phyloP scores from a whole-genome alignment of 441 rosid species.

The Gossypium davidsonii region DNA sequence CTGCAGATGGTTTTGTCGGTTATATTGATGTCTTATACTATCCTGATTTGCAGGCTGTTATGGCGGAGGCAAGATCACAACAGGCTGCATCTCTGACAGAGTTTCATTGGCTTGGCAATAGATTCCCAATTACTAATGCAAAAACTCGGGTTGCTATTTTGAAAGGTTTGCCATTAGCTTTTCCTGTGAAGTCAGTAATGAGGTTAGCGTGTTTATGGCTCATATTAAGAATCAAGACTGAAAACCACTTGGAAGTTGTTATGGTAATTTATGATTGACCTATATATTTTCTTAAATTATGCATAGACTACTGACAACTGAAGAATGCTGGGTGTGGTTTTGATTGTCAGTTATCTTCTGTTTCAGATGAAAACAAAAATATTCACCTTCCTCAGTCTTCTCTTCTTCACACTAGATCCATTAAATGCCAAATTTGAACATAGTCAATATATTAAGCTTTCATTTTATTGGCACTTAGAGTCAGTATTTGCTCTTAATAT shows the following conservation, averaged over 20 bases:
- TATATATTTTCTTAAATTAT: background rate
- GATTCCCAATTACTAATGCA: constrained; percentile 85
- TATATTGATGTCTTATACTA: background rate
- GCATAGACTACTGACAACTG: background rate
- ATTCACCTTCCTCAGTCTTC: background rate
- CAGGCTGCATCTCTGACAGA: constrained; percentile 88
- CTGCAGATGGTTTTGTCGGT: background rate
- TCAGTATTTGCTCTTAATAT: background rate
- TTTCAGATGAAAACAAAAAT: background rate
- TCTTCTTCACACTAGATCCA: background rate
- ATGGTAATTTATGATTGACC: background rate
- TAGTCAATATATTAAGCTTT: background rate
- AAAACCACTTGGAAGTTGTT: background rate
- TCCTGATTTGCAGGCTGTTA: constrained; percentile 50
- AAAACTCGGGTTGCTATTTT: constrained; percentile 72
- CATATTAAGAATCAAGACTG: constrained; percentile 9
- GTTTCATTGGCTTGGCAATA: constrained; percentile 91
- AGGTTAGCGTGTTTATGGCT: background rate
- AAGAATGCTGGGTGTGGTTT: background rate
- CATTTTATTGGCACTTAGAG: background rate
- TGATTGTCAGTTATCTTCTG: background rate
- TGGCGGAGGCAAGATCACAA: constrained; percentile 79
- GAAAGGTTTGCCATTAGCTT: constrained; percentile 38
- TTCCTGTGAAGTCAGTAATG: background rate
- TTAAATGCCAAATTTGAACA: background rate